phyloP scores from a whole-genome alignment of 345 rosid species.

The Eucalyptus guilfoylei region DNA sequence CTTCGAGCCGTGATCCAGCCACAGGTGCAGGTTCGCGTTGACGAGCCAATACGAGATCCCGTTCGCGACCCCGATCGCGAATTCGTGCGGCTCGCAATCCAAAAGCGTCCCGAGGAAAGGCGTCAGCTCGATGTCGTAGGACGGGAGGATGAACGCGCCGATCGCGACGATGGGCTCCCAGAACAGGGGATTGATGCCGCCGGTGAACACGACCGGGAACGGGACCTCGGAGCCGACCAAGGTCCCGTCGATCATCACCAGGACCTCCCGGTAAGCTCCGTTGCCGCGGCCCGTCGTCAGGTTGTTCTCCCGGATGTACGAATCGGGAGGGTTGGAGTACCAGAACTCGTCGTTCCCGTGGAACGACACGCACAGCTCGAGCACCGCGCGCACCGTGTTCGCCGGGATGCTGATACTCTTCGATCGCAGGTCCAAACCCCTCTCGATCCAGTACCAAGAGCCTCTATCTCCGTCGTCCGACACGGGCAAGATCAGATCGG shows the following conservation, averaged over 20 bases:
- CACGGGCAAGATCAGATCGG: constrained; percentile 63
- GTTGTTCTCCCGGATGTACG: constrained; percentile 49
- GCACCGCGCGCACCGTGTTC: constrained; percentile 38
- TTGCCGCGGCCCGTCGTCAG: constrained; percentile 48
- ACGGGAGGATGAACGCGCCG: constrained; percentile 67
- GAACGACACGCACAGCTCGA: constrained; percentile 65
- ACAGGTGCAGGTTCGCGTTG: constrained; percentile 69
- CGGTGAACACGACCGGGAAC: constrained; percentile 73
- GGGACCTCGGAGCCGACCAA: constrained; percentile 66
- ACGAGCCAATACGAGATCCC: constrained; percentile 80
- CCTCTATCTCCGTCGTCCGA: constrained; percentile 26
- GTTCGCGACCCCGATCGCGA: constrained; percentile 39
- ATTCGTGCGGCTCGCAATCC: constrained; percentile 48
- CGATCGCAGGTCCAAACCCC: constrained; percentile 24
- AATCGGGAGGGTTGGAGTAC: constrained; percentile 80
- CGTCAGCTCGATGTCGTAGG: constrained; percentile 66
- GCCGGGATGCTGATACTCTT: constrained; percentile 38
- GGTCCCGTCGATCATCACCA: constrained; percentile 50
- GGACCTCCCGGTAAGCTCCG: constrained; percentile 65
- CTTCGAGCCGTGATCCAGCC: constrained; percentile 35
- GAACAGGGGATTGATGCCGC: constrained; percentile 78
- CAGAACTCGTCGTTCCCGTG: constrained; percentile 92
- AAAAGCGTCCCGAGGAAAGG: constrained; percentile 56
- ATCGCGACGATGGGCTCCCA: constrained; percentile 81
- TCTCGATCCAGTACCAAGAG: constrained; percentile 57